These are phyloP conservation scores for Nicotiana paniculata DNA, from an alignment of 257 asterid genomes.

Conservation along the genomic window DNA sequence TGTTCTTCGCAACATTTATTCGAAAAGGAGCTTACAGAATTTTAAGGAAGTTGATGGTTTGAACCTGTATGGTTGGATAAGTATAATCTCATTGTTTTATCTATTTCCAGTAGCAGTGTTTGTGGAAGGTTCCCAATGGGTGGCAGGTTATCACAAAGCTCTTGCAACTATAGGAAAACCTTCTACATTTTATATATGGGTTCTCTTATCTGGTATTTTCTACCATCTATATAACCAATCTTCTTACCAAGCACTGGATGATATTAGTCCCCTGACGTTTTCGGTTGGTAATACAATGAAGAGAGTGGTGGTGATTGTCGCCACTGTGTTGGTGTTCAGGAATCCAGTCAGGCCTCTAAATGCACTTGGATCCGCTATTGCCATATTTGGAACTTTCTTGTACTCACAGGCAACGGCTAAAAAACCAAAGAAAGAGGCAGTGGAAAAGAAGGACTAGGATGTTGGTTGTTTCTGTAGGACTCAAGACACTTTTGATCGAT, in stretches of 20 bases:
- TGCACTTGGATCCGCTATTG: slow-evolving; percentile 87
- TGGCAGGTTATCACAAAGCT: slow-evolving; percentile 76
- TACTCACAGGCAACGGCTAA: slow-evolving; percentile 83
- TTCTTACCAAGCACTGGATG: slow-evolving; percentile 91
- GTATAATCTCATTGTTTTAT: slow-evolving; percentile 63
- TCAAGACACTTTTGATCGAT: neutral
- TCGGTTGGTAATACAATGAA: slow-evolving; percentile 95
- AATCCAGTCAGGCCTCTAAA: slow-evolving; percentile 86
- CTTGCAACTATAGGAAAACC: slow-evolving; percentile 53
- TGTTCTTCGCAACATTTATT: slow-evolving; percentile 79
- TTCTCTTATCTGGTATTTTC: slow-evolving; percentile 70
- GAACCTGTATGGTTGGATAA: slow-evolving; percentile 84
- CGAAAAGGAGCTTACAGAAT: slow-evolving; percentile 80
- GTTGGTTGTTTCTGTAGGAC: slow-evolving; percentile 5
- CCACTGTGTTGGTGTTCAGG: slow-evolving; percentile 83
- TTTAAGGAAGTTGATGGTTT: slow-evolving; percentile 88
- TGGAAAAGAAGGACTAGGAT: slow-evolving; percentile 44
- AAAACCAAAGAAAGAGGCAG: slow-evolving; percentile 50
- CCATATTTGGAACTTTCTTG: slow-evolving; percentile 77
- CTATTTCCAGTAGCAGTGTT: slow-evolving; percentile 78
- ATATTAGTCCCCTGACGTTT: slow-evolving; percentile 85
- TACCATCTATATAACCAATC: slow-evolving; percentile 91
- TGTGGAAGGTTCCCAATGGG: slow-evolving; percentile 97
- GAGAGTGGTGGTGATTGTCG: slow-evolving; percentile 90
- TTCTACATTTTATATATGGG: slow-evolving; percentile 69